Conservation (phyloP, 257 asterid species). For the Mitragyna speciosa region DNA sequence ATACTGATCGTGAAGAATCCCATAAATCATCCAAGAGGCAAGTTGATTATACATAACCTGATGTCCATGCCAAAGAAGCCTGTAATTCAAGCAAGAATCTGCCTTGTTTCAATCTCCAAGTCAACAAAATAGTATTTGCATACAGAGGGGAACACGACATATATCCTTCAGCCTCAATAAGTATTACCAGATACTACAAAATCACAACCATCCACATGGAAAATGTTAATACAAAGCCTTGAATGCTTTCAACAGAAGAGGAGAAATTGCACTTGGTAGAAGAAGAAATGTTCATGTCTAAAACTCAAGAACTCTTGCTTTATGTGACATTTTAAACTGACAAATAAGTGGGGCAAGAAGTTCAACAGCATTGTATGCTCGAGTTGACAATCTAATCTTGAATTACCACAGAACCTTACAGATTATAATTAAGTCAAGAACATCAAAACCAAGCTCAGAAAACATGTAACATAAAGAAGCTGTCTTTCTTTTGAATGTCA, state of each 20-base stretch:
- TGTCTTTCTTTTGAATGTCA: background rate
- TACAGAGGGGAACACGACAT: background rate
- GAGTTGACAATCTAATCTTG: background rate
- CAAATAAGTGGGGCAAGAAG: background rate
- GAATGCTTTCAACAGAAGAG: background rate
- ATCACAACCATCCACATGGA: background rate
- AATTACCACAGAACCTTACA: background rate
- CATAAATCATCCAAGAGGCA: conserved; percentile 94
- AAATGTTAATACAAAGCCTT: conserved; percentile 1
- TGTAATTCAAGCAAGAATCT: conserved; percentile 34
- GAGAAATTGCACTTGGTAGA: background rate
- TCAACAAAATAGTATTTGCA: background rate
- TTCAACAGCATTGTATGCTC: background rate
- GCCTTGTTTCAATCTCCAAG: conserved; percentile 3
- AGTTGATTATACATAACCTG: conserved; percentile 98
- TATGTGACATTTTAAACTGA: background rate
- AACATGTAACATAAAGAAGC: background rate
- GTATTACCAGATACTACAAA: background rate
- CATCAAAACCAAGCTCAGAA: background rate
- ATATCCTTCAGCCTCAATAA: background rate
- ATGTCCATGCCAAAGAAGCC: conserved; percentile 99
- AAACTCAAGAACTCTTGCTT: background rate
- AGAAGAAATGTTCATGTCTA: background rate
- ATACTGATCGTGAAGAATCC: conserved; percentile 89
- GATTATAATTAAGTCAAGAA: background rate